phyloP scores from a whole-genome alignment of 2,329 filamentous ascomycete genomes.

The Cladosporium halotolerans region DNA sequence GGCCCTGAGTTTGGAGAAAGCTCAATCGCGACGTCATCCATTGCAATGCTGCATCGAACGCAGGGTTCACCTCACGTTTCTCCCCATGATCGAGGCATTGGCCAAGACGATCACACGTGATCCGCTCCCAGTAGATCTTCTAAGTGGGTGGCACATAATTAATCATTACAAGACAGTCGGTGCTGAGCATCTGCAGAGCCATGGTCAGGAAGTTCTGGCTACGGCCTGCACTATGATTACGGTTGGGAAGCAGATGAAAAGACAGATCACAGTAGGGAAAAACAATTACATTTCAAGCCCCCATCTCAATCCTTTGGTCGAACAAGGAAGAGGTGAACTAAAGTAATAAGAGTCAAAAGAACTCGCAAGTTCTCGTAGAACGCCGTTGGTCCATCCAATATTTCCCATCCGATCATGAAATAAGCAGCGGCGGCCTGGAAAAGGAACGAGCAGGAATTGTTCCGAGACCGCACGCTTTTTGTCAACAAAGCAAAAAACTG shows the following conservation, averaged over 20 bases:
- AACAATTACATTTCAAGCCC: conserved; percentile 3
- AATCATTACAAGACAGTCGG: too few relatives aligned
- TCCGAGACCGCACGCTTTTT: neutral
- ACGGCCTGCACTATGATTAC: too few relatives aligned
- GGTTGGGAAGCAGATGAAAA: neutral
- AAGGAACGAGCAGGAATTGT: neutral
- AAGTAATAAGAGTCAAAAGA: neutral
- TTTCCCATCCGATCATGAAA: neutral
- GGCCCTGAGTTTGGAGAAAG: neutral
- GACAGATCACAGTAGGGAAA: neutral
- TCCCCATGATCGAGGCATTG: too few relatives aligned
- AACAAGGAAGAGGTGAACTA: neutral
- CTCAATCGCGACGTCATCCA: conserved; percentile 2
- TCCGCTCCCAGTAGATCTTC: too few relatives aligned
- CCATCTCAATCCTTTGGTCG: neutral
- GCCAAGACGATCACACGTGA: too few relatives aligned
- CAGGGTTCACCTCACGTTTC: too few relatives aligned
- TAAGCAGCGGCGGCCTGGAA: neutral
- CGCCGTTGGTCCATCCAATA: neutral
- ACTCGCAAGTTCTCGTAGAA: neutral
- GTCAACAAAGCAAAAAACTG: neutral
- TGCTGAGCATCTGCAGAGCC: too few relatives aligned
- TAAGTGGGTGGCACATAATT: too few relatives aligned
- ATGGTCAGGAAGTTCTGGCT: too few relatives aligned
- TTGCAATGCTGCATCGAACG: too few relatives aligned